Conservation (phyloP, 768 basidiomycete species). For the Gautieria morchelliformis region DNA sequence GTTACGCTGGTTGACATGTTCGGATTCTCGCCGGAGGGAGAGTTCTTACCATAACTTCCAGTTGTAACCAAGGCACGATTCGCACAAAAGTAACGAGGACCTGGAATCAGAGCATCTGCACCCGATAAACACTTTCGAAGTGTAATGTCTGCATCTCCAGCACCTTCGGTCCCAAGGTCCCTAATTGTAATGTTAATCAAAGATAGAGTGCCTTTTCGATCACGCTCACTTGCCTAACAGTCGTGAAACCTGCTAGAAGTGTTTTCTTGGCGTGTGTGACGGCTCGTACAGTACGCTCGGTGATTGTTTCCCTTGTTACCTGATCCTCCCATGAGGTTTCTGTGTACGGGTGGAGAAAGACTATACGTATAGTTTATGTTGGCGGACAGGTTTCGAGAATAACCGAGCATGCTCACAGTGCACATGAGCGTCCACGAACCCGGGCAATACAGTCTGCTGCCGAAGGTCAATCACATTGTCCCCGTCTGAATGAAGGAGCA, state of each 20-base stretch:
- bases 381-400: neutral
- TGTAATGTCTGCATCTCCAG: conserved; percentile 49
- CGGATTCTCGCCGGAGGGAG: neutral
- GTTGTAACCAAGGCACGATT: conserved; percentile 51
- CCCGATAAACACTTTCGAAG: conserved; percentile 47
- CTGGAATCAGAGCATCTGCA: conserved; percentile 39
- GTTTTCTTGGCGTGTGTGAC: conserved; percentile 49
- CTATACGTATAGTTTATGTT: conserved; percentile 18
- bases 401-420: conserved; percentile 30
- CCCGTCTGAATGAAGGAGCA: conserved; percentile 8
- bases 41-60: conserved; percentile 44
- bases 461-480: conserved; percentile 35
- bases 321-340: conserved; percentile 58
- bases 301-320: conserved; percentile 44
- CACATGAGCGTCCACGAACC: conserved; percentile 49
- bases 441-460: conserved; percentile 40
- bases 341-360: conserved; percentile 52
- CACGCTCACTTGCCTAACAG: conserved; percentile 37
- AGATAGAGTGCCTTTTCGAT: neutral
- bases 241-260: conserved; percentile 53
- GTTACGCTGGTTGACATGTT: neutral
- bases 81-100: conserved; percentile 53
- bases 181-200: conserved; percentile 19
- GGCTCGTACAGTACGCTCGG: conserved; percentile 52
- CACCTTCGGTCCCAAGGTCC: conserved; percentile 62